phyloP scores from a whole-genome alignment of 805 yeast genomes.

The Huiozyma sinensis region DNA sequence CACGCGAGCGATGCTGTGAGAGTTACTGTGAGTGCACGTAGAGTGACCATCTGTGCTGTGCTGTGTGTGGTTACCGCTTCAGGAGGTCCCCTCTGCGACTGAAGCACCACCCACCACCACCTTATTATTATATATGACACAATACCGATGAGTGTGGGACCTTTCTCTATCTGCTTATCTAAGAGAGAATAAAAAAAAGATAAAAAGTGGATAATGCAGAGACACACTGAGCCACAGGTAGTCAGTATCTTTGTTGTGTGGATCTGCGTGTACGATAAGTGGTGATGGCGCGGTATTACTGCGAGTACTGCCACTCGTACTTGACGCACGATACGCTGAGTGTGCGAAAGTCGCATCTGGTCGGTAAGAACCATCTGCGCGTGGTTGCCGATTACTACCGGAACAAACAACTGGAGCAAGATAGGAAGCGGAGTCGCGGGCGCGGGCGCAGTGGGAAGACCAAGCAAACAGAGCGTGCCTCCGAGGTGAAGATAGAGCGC shows the following conservation, averaged over 20 bases:
- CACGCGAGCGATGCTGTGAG: not conserved
- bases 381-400: conserved; percentile 70
- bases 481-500: conserved; percentile 8
- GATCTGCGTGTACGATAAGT: not conserved
- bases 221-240: too few relatives aligned
- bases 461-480: conserved; percentile 9
- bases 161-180: too few relatives aligned
- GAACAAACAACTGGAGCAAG: conserved; percentile 14
- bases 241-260: too few relatives aligned
- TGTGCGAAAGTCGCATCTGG: conserved; percentile 69
- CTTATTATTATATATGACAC: too few relatives aligned
- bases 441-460: conserved; percentile 13
- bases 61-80: too few relatives aligned
- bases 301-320: conserved; percentile 76
- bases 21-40: not conserved
- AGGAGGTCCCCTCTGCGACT: too few relatives aligned
- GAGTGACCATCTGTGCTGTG: not conserved
- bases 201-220: too few relatives aligned
- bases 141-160: too few relatives aligned
- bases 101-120: too few relatives aligned
- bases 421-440: not conserved
- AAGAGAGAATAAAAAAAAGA: too few relatives aligned
- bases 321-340: conserved; percentile 83
- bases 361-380: conserved; percentile 66
- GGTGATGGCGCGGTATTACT: conserved; percentile 62